Conservation (phyloP, 768 basidiomycete species). For the Leucocoprinus sp. region DNA sequence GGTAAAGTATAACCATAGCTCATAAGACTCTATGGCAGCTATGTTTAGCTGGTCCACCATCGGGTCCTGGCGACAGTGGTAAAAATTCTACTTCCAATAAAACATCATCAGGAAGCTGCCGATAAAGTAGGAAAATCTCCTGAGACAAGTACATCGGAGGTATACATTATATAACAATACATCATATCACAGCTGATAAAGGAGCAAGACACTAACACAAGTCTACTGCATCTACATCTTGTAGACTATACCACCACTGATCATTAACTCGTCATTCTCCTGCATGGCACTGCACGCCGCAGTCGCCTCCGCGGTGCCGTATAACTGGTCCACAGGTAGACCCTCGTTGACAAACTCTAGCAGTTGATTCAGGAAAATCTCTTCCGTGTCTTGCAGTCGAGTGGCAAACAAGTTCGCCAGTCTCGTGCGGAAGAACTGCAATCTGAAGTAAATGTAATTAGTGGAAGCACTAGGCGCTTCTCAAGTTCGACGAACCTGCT, state of each 20-base stretch:
- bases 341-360: slow-evolving; percentile 74
- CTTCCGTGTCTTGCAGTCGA: slow-evolving; percentile 67
- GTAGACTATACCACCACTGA: slow-evolving; percentile 81
- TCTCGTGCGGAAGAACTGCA: slow-evolving; percentile 73
- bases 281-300: slow-evolving; percentile 69
- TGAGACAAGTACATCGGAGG: no score
- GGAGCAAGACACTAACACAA: neutral
- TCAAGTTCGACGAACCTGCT: slow-evolving; percentile 43
- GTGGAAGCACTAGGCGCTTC: slow-evolving; percentile 1
- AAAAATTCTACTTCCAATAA: no score
- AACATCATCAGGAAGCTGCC: no score
- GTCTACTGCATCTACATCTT: slow-evolving; percentile 44
- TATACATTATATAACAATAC: slow-evolving; percentile 1
- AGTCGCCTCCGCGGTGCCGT: slow-evolving; percentile 76
- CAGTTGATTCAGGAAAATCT: slow-evolving; percentile 60
- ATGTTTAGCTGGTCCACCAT: no score
- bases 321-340: slow-evolving; percentile 56
- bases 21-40: no score
- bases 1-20: no score
- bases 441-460: slow-evolving; percentile 30
- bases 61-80: no score
- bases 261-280: slow-evolving; percentile 76
- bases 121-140: no score
- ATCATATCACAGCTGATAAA: neutral
- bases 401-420: slow-evolving; percentile 67